Conservation (phyloP, 768 basidiomycete species). For the Naganishia onofrii region DNA sequence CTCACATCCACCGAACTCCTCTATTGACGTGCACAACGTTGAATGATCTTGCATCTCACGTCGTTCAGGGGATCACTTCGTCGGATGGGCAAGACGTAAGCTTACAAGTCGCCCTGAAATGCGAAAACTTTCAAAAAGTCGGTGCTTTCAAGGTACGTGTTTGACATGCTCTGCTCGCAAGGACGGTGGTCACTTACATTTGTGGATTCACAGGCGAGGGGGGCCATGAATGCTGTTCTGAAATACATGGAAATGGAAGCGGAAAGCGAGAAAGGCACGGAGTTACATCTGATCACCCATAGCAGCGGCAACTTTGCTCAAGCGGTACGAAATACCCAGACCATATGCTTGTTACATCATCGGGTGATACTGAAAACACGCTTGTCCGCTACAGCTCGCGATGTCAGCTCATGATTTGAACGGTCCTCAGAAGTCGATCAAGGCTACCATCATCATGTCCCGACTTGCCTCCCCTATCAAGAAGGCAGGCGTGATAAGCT, state of each 20-base stretch:
- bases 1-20: constrained; percentile 18
- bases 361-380: background rate
- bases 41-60: constrained; percentile 13
- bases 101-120: constrained; percentile 22
- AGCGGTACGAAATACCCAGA: background rate
- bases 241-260: constrained; percentile 21
- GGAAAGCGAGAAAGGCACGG: constrained; percentile 1
- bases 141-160: background rate
- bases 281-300: constrained; percentile 24
- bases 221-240: constrained; percentile 25
- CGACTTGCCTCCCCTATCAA: constrained; percentile 11
- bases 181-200: too few species aligned
- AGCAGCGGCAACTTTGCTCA: constrained; percentile 27
- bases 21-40: constrained; percentile 23
- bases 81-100: background rate
- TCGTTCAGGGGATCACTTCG: background rate
- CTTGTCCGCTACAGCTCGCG: constrained; percentile 1
- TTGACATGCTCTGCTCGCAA: too few species aligned
- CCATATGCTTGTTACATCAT: background rate
- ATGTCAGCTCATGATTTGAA: constrained; percentile 2
- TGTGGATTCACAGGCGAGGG: constrained; percentile 12
- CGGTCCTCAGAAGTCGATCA: constrained; percentile 1
- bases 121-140: constrained; percentile 27
- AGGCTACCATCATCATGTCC: constrained; percentile 29
- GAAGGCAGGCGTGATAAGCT: constrained; percentile 16